Base-by-base conservation (phyloP, 345 rosid species). In the Rhizophora apiculata region DNA sequence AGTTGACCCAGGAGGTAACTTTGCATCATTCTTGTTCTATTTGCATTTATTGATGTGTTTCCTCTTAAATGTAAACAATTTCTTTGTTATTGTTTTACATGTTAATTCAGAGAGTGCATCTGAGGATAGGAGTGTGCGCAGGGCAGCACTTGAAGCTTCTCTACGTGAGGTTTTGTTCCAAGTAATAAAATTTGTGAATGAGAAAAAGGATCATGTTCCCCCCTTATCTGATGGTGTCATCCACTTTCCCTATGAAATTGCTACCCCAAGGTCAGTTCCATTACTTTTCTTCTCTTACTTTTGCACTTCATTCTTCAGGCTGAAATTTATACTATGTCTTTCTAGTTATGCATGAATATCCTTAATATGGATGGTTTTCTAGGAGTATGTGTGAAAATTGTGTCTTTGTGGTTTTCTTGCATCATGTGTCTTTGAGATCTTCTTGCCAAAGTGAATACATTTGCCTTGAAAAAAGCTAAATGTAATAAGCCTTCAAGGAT, bases 161-260 rank as follows among this genome's bases (percentile, higher is more conserved):
- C 83, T 95, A 63, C 91, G 77, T 52, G 96, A 95, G 60, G 98
- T 88, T 70, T 63, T 95, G 62, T 92, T 92, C 86, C 99, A 95
- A 70, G 85, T 92, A 70, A 89, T 95, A 69, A 95, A 83, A 74
- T 95, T 90, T 74, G 98, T 87, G 73, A 95, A 92, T 71, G 98
- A 92, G 82, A 95, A 92, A 74, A 95, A 87, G 70, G 99, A 95
- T 66, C 99, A 95, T 20, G 89, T 95, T 59, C 99, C 99, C 70
- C 83, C 96, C 6, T 86, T 95, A 73, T 75, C 89, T 2, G 98
- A 95, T 39, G 86, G 89, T 15, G 88, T 85, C 8, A 63, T 87
- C 74, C 86, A 87, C 77, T 95, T 87, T 74, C 98, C 98, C 4
- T 85, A 85, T 71, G 99, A 95, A 74, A 87, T 95, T 72, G 80